Percentiles rank a stretch among this genome's conserved stretches.
Evolutionary conservation across 2,329 filamentous ascomycete genomes (phyloP).

Genomic region (Dothideomycetidae sp.): DNA sequence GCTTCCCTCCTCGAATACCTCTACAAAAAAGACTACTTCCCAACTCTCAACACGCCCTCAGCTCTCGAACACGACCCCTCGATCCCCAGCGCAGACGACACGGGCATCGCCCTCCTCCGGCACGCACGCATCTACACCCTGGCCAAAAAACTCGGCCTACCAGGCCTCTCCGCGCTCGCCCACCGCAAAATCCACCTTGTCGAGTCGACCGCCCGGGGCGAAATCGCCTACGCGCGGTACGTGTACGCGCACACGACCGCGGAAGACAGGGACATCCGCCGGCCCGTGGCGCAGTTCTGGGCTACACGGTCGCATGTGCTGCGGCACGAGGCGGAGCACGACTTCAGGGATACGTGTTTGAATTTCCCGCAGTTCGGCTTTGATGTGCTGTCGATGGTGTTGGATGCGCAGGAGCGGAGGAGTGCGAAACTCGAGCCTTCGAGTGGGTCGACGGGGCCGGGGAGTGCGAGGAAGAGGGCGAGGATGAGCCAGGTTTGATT

Average conservation of each 20-base stretch:
- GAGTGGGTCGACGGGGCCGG: too few species aligned
- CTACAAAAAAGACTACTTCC: constrained; percentile 80
- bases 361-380: constrained; percentile 87
- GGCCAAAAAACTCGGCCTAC: constrained; percentile 58
- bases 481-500: constrained; percentile 6
- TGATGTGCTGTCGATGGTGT: constrained; percentile 62
- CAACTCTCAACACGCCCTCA: constrained; percentile 43
- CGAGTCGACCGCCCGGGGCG: constrained; percentile 72
- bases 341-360: constrained; percentile 73
- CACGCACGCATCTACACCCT: constrained; percentile 85
- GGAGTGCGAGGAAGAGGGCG: constrained; percentile 6
- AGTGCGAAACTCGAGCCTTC: constrained; percentile 12
- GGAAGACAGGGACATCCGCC: constrained; percentile 60
- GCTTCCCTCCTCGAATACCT: constrained; percentile 71
- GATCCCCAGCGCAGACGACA: constrained; percentile 54
- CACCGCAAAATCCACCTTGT: constrained; percentile 87
- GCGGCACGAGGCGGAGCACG: constrained; percentile 69
- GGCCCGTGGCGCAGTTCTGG: constrained; percentile 83
- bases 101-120: constrained; percentile 70
- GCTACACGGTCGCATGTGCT: constrained; percentile 65
- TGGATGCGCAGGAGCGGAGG: constrained; percentile 37
- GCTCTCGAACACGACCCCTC: constrained; percentile 55
- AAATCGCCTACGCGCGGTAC: constrained; percentile 84
- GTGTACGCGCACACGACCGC: constrained; percentile 63
- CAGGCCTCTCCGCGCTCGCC: constrained; percentile 57